Base-by-base conservation (phyloP, 2,329 filamentous ascomycete genomes). In the Aciculosporium take region DNA sequence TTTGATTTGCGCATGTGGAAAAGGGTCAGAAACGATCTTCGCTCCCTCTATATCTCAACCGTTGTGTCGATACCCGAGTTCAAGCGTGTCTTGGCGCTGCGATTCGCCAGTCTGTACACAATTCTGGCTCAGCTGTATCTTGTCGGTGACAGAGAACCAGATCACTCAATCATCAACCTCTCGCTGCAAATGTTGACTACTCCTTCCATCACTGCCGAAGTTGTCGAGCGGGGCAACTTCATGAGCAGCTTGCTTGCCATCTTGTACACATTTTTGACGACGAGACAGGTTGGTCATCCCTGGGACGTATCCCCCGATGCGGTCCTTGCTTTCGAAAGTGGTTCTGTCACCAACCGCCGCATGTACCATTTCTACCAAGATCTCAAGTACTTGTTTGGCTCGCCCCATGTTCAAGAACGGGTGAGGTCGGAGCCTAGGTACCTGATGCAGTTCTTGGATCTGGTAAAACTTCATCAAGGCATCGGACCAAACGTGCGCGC, bases 341-440 rank as follows among this genome's bases (percentile, higher is more conserved):
- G 91, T 1, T 91, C 89, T 1, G 86, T 96, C 13, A 94, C 88
- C 0, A 98, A 98, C 58, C 73, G 91, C 37, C 78, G 91, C 27
- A 87, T 98, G 71, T 95, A 95, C 55, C 91, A 96, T 60, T 98
- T 98, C 66, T 98, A 96, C 63, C 74, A 88, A 45, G 91, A 98
- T 57, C 69, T 96, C 49, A 86, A 87, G 52, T 94, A 91, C 60
- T 75, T 98, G 1, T 84, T 96, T 47, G 78, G 82, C 32, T 93
- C 88, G 0, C 77, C 84, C 24, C 84, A 93, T 56, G 87, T 96
- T 2, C 87, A 94, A 56, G 78, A 86, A 50, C 78, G 81, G 40
- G 74, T 96, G 47, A 78, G 91, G 30, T 79, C 71, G 3, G 87
- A 96, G 58, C 78, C 82, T 40, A 76, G 87, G 44, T 98, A 98